Evolutionary conservation across 768 basidiomycete genomes (phyloP).

Genomic region (Kwoniella newhampshirensis): DNA sequence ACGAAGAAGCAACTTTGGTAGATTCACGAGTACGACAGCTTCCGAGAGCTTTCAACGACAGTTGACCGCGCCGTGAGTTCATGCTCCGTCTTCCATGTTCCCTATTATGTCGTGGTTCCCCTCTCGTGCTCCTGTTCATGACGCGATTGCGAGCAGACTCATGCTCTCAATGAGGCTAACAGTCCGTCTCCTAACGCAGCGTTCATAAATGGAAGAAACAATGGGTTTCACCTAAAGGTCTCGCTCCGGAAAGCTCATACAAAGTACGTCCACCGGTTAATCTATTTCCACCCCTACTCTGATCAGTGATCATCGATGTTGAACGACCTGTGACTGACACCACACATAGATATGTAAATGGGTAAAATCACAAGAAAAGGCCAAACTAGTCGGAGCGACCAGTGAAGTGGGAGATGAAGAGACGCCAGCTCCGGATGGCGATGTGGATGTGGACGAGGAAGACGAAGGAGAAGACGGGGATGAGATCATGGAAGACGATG

Average conservation of each 20-base stretch:
- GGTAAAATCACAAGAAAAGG: slow-evolving; percentile 34
- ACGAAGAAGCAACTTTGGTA: slow-evolving; percentile 25
- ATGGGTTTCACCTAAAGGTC: slow-evolving; percentile 43
- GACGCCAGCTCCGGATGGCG: slow-evolving; percentile 18
- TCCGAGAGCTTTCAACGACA: slow-evolving; percentile 45
- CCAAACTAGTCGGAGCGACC: slow-evolving; percentile 6
- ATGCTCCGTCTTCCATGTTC: neutral
- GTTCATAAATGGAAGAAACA: slow-evolving; percentile 47
- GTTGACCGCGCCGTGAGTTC: slow-evolving; percentile 39
- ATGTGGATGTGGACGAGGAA: slow-evolving; percentile 22
- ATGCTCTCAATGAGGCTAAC: neutral
- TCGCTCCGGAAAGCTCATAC: slow-evolving; percentile 43
- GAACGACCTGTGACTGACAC: neutral
- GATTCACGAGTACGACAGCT: slow-evolving; percentile 25
- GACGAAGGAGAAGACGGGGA: slow-evolving; percentile 20
- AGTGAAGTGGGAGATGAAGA: slow-evolving; percentile 5
- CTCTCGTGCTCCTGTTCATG: neutral
- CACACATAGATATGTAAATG: slow-evolving; percentile 43
- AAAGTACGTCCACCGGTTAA: slow-evolving; percentile 25
- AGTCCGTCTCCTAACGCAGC: slow-evolving; percentile 6
- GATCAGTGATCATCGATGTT: neutral
- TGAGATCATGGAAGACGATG: slow-evolving; percentile 18
- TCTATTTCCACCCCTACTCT: neutral
- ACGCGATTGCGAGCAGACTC: too few species aligned
- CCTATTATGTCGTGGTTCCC: too few species aligned